These are phyloP conservation scores for Podila minutissima DNA, from an alignment of 192 early-diverging fungal species.

Conservation along the genomic window DNA sequence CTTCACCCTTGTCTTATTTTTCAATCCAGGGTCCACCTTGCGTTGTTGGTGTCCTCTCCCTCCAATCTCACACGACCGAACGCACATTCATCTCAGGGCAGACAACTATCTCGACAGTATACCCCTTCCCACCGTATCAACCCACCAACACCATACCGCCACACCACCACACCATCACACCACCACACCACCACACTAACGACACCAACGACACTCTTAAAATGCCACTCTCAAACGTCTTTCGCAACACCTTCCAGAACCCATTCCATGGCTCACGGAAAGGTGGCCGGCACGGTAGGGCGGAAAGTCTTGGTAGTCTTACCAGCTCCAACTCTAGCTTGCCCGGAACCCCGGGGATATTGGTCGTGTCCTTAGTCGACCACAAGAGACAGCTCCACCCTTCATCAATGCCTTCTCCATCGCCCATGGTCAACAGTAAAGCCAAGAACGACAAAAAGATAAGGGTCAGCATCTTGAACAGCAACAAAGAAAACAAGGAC, in stretches of 20 bases:
- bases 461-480: slow-evolving; percentile 3
- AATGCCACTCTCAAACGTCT: slow-evolving; percentile 37
- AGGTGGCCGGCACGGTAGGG: slow-evolving; percentile 3
- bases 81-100: too few relatives aligned
- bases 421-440: neutral
- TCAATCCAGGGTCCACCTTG: too few relatives aligned
- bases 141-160: too few relatives aligned
- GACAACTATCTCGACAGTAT: too few relatives aligned
- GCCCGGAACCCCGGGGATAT: neutral
- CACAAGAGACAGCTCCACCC: neutral
- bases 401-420: neutral
- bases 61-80: too few relatives aligned
- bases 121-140: too few relatives aligned
- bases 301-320: neutral
- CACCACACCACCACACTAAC: too few relatives aligned
- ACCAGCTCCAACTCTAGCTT: neutral
- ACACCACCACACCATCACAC: too few relatives aligned
- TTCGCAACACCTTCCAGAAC: slow-evolving; percentile 19
- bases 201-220: neutral
- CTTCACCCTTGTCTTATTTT: too few relatives aligned
- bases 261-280: slow-evolving; percentile 24
- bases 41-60: too few relatives aligned
- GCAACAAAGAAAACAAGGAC: neutral
- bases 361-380: neutral
- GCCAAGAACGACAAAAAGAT: neutral